Evolutionary conservation across 2,329 filamentous ascomycete genomes (phyloP), one percentile per base, ranked within the genome.

Genomic region (Aureobasidium mangrovei): DNA sequence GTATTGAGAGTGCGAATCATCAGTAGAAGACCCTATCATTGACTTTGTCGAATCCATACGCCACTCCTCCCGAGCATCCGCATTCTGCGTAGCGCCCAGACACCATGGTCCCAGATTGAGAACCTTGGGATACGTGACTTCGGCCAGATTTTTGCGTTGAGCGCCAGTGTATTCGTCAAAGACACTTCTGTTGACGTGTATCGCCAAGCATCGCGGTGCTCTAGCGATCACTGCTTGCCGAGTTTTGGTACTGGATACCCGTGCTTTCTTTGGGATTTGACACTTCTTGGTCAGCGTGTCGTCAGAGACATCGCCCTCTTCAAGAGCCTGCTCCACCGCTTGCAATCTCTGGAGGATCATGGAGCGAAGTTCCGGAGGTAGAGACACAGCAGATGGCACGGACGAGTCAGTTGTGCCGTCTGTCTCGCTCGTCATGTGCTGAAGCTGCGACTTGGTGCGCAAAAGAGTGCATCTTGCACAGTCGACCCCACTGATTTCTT

Each of bases 111-210:
- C 84, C 2, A 98, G 72, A 65, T 95, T 85, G 18, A 97, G 72
- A 0, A 73, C 72, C 57, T 76, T 77, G 0, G 91, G 90, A 62
- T 95, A 97, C 26, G 76, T 76, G 18, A 98, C 86, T 0, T 78
- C 76, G 0, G 91, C 86, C 33, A 82, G 81, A 62, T 97, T 97
- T 70, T 97, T 97, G 64, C 80, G 83, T 68, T 90, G 81, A 57
- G 81, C 74, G 4, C 89, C 88, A 0, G 88, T 94, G 47, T 74
- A 77, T 60, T 94, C 89, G 62, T 96, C 86, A 62, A 95, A 97
- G 0, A 93, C 80, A 48, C 91, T 96, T 39, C 93, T 82, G 64
- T 97, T 96, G 66, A 97, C 80, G 66, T 98, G 93, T 7, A 97
- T 76, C 0, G 84, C 86, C 10, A 98, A 74, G 54, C 86, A 88